These are phyloP conservation scores for Flaveria trinervia DNA, from an alignment of 129 eudicot species.

Conservation along the genomic window DNA sequence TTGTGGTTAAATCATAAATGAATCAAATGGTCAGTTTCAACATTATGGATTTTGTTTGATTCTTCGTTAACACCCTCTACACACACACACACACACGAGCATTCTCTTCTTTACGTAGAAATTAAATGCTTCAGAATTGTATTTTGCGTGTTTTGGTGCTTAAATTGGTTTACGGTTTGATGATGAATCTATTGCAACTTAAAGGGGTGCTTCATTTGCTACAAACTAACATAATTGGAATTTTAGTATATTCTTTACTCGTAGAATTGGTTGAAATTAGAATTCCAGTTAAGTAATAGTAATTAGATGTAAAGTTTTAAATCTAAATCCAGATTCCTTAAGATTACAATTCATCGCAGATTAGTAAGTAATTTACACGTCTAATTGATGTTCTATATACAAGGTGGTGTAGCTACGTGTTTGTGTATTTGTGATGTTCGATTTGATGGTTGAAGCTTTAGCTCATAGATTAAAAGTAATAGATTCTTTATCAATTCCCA, in stretches of 20 bases:
- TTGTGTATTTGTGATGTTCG: not conserved
- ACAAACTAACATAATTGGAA: no score
- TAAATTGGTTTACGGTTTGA: not conserved
- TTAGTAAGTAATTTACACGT: no score
- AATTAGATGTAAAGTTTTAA: no score
- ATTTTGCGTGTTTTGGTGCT: no score
- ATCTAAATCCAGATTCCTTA: no score
- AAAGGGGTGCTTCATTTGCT: no score
- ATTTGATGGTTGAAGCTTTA: not conserved
- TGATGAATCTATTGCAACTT: not conserved
- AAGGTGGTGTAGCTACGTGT: not conserved
- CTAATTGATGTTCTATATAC: no score
- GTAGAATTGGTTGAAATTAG: no score
- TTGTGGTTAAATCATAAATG: not conserved
- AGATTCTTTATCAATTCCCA: not conserved
- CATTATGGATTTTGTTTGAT: not conserved
- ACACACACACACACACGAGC: not conserved
- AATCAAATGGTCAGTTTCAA: constrained; percentile 25
- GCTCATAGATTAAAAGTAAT: not conserved
- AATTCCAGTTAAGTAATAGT: no score
- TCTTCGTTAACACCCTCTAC: not conserved
- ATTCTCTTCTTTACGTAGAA: not conserved
- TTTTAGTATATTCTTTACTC: no score
- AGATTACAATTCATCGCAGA: no score
- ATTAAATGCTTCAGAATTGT: not conserved